phyloP scores from a whole-genome alignment of 768 basidiomycete genomes.

The Xerocomellus chrysenteron region DNA sequence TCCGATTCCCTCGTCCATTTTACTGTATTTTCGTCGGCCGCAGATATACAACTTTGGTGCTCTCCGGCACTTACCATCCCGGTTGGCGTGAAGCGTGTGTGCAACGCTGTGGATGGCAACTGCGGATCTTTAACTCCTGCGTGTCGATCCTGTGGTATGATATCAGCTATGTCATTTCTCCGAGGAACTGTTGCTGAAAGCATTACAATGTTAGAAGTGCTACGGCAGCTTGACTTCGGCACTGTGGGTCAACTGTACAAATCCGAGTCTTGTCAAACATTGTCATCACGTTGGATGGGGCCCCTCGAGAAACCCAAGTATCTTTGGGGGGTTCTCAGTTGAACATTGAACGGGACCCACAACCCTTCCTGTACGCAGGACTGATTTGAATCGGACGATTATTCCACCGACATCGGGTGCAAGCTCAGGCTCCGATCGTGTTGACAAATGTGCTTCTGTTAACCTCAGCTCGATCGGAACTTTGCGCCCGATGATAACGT shows the following conservation, averaged over 20 bases:
- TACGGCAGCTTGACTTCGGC: background rate
- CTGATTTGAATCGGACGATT: background rate
- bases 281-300: background rate
- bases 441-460: background rate
- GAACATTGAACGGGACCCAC: background rate
- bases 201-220: background rate
- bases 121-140: background rate
- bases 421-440: background rate
- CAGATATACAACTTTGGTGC: slow-evolving; percentile 2
- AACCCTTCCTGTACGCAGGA: background rate
- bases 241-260: too few species aligned
- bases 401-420: too few species aligned
- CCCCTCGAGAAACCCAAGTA: background rate
- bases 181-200: background rate
- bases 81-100: background rate
- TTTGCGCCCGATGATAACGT: background rate
- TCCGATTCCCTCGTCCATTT: background rate
- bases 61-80: background rate
- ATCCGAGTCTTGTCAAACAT: background rate
- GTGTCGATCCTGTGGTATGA: too few species aligned
- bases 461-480: background rate
- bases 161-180: background rate
- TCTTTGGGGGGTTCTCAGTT: background rate
- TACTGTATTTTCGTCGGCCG: slow-evolving; percentile 5
- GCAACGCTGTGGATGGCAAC: background rate